Conservation (phyloP, 371 early-diverging fungal genomes). For the Apophysomyces trapeziformis region DNA sequence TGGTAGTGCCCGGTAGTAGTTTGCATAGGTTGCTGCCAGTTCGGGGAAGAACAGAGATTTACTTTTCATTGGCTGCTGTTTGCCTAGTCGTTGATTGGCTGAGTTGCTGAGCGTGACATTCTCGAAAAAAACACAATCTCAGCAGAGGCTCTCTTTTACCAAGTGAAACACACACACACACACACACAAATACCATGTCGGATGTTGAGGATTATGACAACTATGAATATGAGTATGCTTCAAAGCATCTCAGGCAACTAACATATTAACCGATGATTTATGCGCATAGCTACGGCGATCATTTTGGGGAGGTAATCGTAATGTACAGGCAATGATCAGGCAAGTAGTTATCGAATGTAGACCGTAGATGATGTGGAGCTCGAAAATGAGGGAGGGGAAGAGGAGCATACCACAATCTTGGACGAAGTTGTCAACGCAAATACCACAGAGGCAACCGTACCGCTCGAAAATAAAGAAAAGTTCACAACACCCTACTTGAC, state of each 20-base stretch:
- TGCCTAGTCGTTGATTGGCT: too few species aligned
- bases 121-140: neutral
- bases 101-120: too few species aligned
- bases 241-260: neutral
- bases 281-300: neutral
- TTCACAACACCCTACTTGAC: conserved; percentile 98
- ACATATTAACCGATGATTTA: neutral
- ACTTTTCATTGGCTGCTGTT: too few species aligned
- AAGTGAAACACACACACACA: too few species aligned
- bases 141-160: too few species aligned
- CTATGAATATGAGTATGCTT: conserved; percentile 4
- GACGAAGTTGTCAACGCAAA: neutral
- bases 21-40: too few species aligned
- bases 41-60: too few species aligned
- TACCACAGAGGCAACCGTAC: neutral
- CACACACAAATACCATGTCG: neutral
- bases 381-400: neutral
- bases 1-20: too few species aligned
- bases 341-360: neutral
- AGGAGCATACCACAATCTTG: neutral
- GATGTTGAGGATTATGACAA: neutral
- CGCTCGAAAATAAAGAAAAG: conserved; percentile 1
- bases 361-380: neutral
- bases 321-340: neutral
- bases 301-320: neutral